Evolutionary conservation across 345 rosid genomes (phyloP).

Genomic region (Diplotaxis tenuifolia): DNA sequence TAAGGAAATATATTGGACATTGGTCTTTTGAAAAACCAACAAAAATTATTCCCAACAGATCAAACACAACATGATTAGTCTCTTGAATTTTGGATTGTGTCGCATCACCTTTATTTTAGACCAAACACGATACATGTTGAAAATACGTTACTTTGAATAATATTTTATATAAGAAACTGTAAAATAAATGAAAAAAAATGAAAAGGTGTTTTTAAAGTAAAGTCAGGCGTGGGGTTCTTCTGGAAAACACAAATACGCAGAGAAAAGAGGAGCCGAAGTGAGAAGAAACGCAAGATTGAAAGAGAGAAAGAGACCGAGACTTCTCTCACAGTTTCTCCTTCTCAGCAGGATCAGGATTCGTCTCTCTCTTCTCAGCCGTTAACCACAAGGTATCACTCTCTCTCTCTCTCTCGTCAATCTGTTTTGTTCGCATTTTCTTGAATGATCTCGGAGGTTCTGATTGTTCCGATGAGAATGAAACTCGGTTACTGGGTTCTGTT

Average conservation of each 20-base stretch:
- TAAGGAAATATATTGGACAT: too few relatives aligned
- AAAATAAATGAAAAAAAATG: background rate
- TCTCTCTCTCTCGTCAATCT: constrained; percentile 4
- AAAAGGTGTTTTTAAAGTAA: background rate
- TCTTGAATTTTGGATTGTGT: background rate
- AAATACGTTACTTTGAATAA: background rate
- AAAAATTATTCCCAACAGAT: too few relatives aligned
- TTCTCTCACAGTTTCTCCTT: constrained; percentile 25
- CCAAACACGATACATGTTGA: background rate
- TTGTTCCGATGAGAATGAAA: background rate
- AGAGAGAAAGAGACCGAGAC: constrained; percentile 27
- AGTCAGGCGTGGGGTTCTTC: background rate
- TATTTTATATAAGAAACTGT: background rate
- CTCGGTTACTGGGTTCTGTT: background rate
- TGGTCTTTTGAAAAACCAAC: too few relatives aligned
- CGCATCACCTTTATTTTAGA: background rate
- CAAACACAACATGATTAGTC: background rate
- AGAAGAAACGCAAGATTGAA: constrained; percentile 17
- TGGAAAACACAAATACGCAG: background rate
- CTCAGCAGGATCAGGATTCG: background rate
- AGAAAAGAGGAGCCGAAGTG: constrained; percentile 1
- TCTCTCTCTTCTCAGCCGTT: constrained; percentile 35
- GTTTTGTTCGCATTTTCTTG: background rate
- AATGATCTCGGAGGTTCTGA: too few relatives aligned
- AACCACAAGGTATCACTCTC: constrained; percentile 38